Conservation (phyloP, 306 rosid species). For the cucumber (Cucumis sativus) region DNA sequence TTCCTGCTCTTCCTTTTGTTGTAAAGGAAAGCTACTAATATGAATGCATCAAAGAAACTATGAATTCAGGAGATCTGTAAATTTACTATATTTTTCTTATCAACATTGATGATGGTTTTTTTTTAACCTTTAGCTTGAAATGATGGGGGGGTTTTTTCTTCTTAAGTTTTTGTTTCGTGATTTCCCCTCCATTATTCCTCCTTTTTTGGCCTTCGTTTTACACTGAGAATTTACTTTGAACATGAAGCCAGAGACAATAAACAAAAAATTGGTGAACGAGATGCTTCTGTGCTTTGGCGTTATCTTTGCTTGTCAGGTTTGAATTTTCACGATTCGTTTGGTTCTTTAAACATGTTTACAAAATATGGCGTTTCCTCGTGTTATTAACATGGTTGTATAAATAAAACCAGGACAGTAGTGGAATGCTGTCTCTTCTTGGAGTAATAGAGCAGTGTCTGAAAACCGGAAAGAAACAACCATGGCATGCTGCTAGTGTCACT, state of each 20-base stretch:
- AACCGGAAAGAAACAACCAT: conserved; percentile 79
- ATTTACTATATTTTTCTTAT: too few species aligned
- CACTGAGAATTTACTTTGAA: conserved; percentile 29
- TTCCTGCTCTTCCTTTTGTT: too few species aligned
- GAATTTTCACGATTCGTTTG: conserved; percentile 8
- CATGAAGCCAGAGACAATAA: conserved; percentile 90
- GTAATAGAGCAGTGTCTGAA: conserved; percentile 81
- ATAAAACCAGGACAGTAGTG: conserved; percentile 60
- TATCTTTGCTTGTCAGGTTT: conserved; percentile 93
- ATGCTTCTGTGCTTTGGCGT: conserved; percentile 83
- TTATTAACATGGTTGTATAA: conserved; percentile 21
- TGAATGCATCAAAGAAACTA: too few species aligned
- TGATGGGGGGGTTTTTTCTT: neutral
- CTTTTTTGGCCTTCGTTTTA: neutral
- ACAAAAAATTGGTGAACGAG: conserved; percentile 95
- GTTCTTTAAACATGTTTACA: conserved; percentile 8
- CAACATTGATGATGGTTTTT: too few species aligned
- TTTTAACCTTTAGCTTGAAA: neutral
- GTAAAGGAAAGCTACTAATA: too few species aligned
- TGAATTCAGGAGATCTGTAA: too few species aligned
- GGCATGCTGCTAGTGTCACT: conserved; percentile 79
- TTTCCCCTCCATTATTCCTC: neutral
- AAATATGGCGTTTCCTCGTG: neutral
- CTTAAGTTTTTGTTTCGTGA: neutral
- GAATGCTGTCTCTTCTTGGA: conserved; percentile 85